phyloP scores from a whole-genome alignment of 805 yeast species.

The Yarrowia deformans region DNA sequence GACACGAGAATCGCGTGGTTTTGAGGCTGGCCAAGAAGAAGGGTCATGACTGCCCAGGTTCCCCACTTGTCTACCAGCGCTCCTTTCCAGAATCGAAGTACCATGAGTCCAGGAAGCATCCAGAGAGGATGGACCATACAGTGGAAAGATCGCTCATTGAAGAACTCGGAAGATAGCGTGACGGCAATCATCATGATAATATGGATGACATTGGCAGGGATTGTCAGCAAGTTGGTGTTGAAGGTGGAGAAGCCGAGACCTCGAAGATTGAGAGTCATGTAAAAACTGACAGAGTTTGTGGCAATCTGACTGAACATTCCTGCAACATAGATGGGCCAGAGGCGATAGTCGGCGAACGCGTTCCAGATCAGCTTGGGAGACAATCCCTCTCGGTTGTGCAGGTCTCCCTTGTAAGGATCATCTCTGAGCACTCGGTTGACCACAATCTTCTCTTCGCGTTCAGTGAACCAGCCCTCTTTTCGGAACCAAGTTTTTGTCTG shows the following conservation, averaged over 20 bases:
- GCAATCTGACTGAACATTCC: conserved; percentile 58
- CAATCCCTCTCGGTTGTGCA: conserved; percentile 66
- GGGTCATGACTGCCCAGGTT: conserved; percentile 47
- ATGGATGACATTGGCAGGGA: conserved; percentile 46
- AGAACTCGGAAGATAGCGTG: conserved; percentile 39
- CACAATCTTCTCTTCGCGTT: conserved; percentile 62
- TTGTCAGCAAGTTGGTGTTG: conserved; percentile 59
- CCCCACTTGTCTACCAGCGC: conserved; percentile 46
- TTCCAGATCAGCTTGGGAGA: conserved; percentile 52
- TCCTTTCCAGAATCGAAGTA: conserved; percentile 43
- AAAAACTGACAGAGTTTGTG: conserved; percentile 50
- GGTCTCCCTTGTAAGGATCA: conserved; percentile 69
- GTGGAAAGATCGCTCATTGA: conserved; percentile 41
- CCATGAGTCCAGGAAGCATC: conserved; percentile 41
- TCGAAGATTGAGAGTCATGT: conserved; percentile 59
- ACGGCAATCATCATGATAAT: conserved; percentile 40
- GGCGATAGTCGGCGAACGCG: conserved; percentile 58
- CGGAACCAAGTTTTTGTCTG: conserved; percentile 60
- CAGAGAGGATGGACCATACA: conserved; percentile 41
- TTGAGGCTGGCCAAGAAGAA: conserved; percentile 49
- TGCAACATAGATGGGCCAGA: conserved; percentile 62
- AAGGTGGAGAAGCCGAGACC: conserved; percentile 61
- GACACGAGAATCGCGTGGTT: conserved; percentile 63
- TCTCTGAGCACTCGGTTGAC: conserved; percentile 67
- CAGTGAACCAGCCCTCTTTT: conserved; percentile 61